Evolutionary conservation across 306 rosid species (phyloP).

Genomic region (Malus domestica): DNA sequence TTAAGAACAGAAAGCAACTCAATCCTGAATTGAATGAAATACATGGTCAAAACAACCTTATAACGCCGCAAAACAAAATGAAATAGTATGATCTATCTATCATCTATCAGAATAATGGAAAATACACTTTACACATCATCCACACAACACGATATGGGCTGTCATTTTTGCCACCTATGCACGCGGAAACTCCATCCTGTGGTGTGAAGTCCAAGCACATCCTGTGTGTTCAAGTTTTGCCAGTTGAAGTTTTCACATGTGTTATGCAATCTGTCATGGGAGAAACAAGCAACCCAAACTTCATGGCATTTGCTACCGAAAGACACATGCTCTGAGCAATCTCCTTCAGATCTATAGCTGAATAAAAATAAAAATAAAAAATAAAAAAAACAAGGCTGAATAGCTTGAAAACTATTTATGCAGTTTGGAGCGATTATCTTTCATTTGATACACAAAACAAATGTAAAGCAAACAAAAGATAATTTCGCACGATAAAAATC

Average conservation of each 20-base stretch:
- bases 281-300: slow-evolving; percentile 9
- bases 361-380: neutral
- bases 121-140: slow-evolving; percentile 29
- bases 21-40: slow-evolving; percentile 38
- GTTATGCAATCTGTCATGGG: neutral
- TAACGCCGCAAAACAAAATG: neutral
- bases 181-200: slow-evolving; percentile 7
- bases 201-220: slow-evolving; percentile 5
- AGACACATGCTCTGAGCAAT: slow-evolving; percentile 6
- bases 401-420: neutral
- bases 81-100: neutral
- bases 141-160: slow-evolving; percentile 18
- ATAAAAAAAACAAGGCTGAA: neutral
- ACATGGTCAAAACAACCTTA: slow-evolving; percentile 29
- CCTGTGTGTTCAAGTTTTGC: neutral
- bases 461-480: neutral
- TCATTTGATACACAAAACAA: no score
- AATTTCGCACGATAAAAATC: neutral
- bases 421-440: neutral
- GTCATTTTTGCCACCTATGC: slow-evolving; percentile 20
- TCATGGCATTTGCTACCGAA: neutral
- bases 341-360: slow-evolving; percentile 16
- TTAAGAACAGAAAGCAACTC: slow-evolving; percentile 35
- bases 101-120: slow-evolving; percentile 16
- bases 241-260: neutral